Evolutionary conservation across 768 basidiomycete genomes (phyloP).

Genomic region (Dioszegia aurantiaca): DNA sequence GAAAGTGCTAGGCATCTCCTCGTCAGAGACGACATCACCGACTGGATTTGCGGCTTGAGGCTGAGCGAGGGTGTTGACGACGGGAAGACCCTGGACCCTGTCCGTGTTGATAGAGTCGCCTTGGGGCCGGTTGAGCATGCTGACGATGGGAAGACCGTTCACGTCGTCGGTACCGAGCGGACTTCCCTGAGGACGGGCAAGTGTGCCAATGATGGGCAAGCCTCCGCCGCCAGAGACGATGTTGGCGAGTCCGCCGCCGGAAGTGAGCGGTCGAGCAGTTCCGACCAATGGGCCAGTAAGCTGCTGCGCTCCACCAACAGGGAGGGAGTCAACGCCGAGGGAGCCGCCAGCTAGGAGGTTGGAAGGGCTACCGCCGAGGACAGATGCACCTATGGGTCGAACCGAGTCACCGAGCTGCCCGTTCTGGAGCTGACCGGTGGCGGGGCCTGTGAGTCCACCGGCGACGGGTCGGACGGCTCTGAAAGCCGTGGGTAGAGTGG

Average conservation of each 20-base stretch:
- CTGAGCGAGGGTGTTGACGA: background rate
- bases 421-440: too few species aligned
- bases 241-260: background rate
- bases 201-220: background rate
- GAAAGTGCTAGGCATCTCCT: background rate
- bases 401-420: too few species aligned
- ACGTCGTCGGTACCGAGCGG: background rate
- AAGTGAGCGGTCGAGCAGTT: background rate
- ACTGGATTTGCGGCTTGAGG: background rate
- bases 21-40: too few species aligned
- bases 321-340: too few species aligned
- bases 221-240: slow-evolving; percentile 3
- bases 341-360: background rate
- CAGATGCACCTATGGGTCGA: background rate
- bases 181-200: background rate
- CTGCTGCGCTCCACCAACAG: too few species aligned
- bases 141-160: background rate
- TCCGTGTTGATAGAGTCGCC: slow-evolving; percentile 1
- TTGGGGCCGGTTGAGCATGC: background rate
- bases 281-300: background rate
- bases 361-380: background rate
- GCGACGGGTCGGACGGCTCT: background rate
- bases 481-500: background rate
- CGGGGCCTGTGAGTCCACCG: background rate
- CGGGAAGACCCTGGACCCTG: background rate